Evolutionary conservation across 2,329 filamentous ascomycete genomes (phyloP).

Genomic region (Fusarium devonianum): DNA sequence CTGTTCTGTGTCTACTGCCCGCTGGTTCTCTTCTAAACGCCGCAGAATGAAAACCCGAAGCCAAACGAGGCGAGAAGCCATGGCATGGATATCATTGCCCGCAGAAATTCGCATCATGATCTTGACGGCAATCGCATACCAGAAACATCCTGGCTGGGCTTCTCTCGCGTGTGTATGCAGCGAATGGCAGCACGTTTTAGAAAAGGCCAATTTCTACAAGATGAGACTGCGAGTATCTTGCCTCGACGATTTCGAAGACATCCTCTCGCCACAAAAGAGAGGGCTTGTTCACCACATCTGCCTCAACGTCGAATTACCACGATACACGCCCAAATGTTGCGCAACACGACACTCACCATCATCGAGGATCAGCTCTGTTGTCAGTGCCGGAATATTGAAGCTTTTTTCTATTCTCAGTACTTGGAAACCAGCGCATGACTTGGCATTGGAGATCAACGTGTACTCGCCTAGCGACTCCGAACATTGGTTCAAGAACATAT

Average conservation of each 20-base stretch:
- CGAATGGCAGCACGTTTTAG: conserved; percentile 46
- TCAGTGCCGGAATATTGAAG: conserved; percentile 35
- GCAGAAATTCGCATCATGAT: conserved; percentile 46
- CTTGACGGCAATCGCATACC: conserved; percentile 35
- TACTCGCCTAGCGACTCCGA: conserved; percentile 47
- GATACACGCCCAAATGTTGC: conserved; percentile 37
- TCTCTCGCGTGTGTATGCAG: conserved; percentile 45
- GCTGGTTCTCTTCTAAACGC: too few species aligned
- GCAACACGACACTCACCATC: background rate
- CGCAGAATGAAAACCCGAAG: too few species aligned
- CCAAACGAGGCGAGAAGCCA: too few species aligned
- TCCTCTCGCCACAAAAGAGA: conserved; percentile 27
- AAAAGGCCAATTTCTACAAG: conserved; percentile 42
- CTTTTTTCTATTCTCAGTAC: conserved; percentile 44
- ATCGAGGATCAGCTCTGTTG: conserved; percentile 7
- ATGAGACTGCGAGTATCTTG: conserved; percentile 38
- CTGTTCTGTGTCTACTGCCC: too few species aligned
- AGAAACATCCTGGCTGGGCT: conserved; percentile 45
- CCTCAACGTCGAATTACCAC: conserved; percentile 42
- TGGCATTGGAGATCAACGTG: conserved; percentile 46
- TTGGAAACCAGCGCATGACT: conserved; percentile 37
- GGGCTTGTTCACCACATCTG: conserved; percentile 42
- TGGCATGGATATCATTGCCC: conserved; percentile 33
- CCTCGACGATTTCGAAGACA: conserved; percentile 35
- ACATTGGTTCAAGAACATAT: conserved; percentile 45